A percentile compares a stretch with the other conserved stretches of the same genome.
Conservation (phyloP, 768 basidiomycete genomes). For the Hericium alpestre region DNA sequence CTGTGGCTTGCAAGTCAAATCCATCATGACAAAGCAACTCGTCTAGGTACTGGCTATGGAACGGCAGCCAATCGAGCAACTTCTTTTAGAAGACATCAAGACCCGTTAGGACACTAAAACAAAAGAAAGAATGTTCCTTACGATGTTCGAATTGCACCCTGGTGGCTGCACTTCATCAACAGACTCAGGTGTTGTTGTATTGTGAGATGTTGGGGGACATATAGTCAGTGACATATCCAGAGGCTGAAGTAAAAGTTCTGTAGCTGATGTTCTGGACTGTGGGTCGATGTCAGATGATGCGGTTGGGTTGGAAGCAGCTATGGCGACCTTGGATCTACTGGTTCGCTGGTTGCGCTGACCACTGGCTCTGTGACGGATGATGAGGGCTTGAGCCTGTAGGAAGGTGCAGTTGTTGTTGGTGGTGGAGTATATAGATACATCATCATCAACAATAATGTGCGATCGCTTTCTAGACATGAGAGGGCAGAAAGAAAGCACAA, state of each 20-base stretch:
- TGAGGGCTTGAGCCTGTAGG: neutral
- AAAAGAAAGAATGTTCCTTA: neutral
- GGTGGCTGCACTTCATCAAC: neutral
- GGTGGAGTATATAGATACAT: neutral
- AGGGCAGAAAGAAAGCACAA: too few relatives aligned
- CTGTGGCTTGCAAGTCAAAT: too few relatives aligned
- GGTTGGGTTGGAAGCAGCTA: neutral
- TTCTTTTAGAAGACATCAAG: neutral
- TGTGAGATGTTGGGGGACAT: neutral
- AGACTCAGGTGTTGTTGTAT: neutral
- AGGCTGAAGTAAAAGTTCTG: neutral
- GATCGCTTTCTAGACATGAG: too few relatives aligned
- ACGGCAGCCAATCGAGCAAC: neutral
- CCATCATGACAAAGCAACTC: neutral
- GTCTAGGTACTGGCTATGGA: neutral
- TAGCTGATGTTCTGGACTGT: neutral
- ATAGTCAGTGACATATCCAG: neutral
- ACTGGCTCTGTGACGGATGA: neutral
- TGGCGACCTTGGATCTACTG: neutral
- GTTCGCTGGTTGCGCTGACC: neutral
- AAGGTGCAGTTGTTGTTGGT: neutral
- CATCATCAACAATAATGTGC: too few relatives aligned
- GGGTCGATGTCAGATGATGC: too few relatives aligned
- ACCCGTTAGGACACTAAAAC: neutral
- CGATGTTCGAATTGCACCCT: neutral